Conservation (phyloP, 169 alveolate genomes). For the Sarcocystis neurona region DNA sequence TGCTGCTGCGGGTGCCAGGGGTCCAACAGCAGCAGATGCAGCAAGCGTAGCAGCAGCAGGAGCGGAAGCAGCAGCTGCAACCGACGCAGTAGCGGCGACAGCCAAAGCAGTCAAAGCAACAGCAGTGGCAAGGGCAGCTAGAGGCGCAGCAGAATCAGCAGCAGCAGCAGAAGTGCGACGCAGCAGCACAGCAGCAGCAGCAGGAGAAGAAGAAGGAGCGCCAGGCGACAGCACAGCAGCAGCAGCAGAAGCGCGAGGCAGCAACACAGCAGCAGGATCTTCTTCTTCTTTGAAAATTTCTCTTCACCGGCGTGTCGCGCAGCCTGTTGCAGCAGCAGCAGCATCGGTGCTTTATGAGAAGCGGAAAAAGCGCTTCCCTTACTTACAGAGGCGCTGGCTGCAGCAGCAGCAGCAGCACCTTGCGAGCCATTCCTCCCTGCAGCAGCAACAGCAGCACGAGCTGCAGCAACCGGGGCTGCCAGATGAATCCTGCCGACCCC, state of each 20-base stretch:
- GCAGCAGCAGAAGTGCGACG: not conserved
- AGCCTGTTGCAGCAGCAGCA: not conserved
- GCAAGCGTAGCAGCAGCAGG: constrained; percentile 19
- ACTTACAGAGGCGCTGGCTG: not conserved
- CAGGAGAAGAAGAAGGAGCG: too few relatives aligned
- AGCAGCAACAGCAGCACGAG: constrained; percentile 29
- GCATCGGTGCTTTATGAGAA: too few relatives aligned
- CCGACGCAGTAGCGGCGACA: too few relatives aligned
- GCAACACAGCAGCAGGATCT: too few relatives aligned
- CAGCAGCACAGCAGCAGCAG: not conserved
- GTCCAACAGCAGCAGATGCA: constrained; percentile 20
- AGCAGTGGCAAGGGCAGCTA: not conserved
- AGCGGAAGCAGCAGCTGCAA: too few relatives aligned
- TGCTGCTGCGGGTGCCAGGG: not conserved
- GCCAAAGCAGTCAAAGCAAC: too few relatives aligned
- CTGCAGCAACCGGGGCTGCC: constrained; percentile 25
- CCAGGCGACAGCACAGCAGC: too few relatives aligned
- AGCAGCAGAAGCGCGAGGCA: too few relatives aligned
- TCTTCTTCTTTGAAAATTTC: not conserved
- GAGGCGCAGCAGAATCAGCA: not conserved
- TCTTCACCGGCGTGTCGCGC: not conserved
- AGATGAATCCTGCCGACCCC: not conserved
- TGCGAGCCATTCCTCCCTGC: not conserved
- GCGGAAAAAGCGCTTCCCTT: too few relatives aligned
- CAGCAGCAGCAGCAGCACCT: constrained; percentile 37